phyloP scores from a whole-genome alignment of 2,329 filamentous ascomycete genomes.

The Exophiala aquamarina region DNA sequence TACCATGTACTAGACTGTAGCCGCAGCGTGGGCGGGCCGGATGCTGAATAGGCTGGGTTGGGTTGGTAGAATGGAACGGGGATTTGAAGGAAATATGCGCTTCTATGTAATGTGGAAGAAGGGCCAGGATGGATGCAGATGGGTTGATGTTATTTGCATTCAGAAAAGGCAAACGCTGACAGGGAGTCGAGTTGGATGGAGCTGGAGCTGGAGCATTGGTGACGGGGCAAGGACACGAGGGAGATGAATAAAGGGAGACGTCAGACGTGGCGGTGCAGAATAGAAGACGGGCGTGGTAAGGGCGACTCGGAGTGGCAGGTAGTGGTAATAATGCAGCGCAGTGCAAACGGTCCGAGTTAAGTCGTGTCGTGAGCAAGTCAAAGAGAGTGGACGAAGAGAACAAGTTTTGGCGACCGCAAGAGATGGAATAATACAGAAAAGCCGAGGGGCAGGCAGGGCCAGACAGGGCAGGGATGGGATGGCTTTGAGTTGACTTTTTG shows the following conservation, averaged over 20 bases:
- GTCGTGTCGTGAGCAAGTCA: conserved; percentile 3
- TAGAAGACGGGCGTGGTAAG: not conserved
- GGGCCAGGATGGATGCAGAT: not conserved
- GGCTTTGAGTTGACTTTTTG: conserved; percentile 2
- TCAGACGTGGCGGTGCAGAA: conserved; percentile 30
- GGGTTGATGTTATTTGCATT: conserved; percentile 16
- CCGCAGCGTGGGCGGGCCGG: conserved; percentile 13
- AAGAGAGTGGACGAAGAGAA: conserved; percentile 13
- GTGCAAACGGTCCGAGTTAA: no score
- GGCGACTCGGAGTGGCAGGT: no score
- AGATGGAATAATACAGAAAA: conserved; percentile 21
- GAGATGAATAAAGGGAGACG: conserved; percentile 4
- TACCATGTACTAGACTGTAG: conserved; percentile 27
- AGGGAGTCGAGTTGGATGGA: no score
- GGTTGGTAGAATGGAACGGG: conserved; percentile 7
- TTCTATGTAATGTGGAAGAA: conserved; percentile 20
- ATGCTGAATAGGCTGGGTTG: conserved; percentile 12
- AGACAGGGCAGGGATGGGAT: conserved; percentile 8
- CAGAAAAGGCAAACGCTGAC: conserved; percentile 17
- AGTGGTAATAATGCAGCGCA: no score
- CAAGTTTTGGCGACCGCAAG: conserved; percentile 27
- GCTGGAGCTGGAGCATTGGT: no score
- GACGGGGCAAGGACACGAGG: no score
- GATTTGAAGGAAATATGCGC: conserved; percentile 8
- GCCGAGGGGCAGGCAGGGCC: conserved; percentile 18